Evolutionary conservation across 164 flowering plant species (phyloP).

Genomic region (Vitis amurensis): DNA sequence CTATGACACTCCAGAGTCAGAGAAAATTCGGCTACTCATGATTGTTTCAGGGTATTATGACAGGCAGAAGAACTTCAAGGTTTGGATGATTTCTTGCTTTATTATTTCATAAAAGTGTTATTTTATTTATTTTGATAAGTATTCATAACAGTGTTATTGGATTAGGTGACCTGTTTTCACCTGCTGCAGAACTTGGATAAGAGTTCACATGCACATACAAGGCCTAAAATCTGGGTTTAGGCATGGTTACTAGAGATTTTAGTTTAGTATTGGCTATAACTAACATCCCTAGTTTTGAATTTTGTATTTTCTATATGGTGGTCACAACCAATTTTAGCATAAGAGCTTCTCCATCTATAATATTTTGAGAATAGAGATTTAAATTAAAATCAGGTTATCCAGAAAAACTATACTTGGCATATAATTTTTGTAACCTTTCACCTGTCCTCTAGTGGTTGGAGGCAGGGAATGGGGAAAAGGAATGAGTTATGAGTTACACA

Average conservation of each 20-base stretch:
- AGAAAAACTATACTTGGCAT: neutral
- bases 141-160: neutral
- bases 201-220: too few relatives aligned
- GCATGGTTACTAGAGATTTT: too few relatives aligned
- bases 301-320: too few relatives aligned
- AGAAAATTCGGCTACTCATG: conserved; percentile 58
- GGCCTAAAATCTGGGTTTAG: too few relatives aligned
- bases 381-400: too few relatives aligned
- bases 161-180: neutral
- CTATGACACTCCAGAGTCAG: conserved; percentile 40
- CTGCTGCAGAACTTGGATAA: neutral
- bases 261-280: too few relatives aligned
- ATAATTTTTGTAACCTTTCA: neutral
- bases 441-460: neutral
- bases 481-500: neutral
- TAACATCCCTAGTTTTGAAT: too few relatives aligned
- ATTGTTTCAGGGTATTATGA: conserved; percentile 72
- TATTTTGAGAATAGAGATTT: neutral
- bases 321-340: too few relatives aligned
- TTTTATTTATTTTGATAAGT: too few relatives aligned
- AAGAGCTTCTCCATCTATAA: conserved; percentile 1
- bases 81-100: conserved; percentile 11
- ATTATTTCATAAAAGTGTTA: neutral
- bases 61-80: conserved; percentile 67
- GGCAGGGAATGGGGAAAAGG: neutral